Base-by-base conservation (phyloP, 2,329 filamentous ascomycete species). In the Bertia moriformis region DNA sequence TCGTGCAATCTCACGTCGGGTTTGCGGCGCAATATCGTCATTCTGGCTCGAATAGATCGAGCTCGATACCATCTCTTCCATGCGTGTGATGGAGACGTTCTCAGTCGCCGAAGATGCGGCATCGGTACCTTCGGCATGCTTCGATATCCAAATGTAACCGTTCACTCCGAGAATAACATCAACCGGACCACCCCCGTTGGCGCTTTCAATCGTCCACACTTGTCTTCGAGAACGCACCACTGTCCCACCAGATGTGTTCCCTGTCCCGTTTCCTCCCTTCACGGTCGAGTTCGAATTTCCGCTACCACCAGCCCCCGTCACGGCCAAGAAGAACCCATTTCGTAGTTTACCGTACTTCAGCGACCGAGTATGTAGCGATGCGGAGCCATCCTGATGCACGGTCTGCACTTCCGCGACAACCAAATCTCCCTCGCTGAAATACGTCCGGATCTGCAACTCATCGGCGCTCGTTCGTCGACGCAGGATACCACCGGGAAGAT, bases 1-100 rank as follows among this genome's bases (percentile, higher is more conserved):
- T 42, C 88, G 69, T 14, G 85, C 78, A 58, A 98, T 95, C 66
- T 96, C 91, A 44, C 79, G 73, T 66, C 91, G 77, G 14, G 86
- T 89, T 38, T 76, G 74, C 2, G 75, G 63, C 17, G 74, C 65
- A 45, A 98, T 87, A 41, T 75, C 70, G 55, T 96, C 89, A 55
- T 98, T 98, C 63, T 95, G 87, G 54, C 84, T 93, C 40, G 84
- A 91, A 61, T 98, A 98, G 49, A 94, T 86, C 40, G 80, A 83
- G 50, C 78, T 77, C 45, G 78, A 87, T 15, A 91, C 82, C 48
- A 68, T 78, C 61, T 98, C 91, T 57, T 96, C 91, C 56, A 95
- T 71, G 46, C 83, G 73, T 39, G 86, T 93, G 51, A 95, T 84
- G 64, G 75, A 53, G 65, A 67, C 40, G 63, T 63, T 47, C 14